These are phyloP conservation scores for Nothophaeocryptopus gaeumannii DNA, from an alignment of 2,329 filamentous ascomycete species.

Conservation along the genomic window DNA sequence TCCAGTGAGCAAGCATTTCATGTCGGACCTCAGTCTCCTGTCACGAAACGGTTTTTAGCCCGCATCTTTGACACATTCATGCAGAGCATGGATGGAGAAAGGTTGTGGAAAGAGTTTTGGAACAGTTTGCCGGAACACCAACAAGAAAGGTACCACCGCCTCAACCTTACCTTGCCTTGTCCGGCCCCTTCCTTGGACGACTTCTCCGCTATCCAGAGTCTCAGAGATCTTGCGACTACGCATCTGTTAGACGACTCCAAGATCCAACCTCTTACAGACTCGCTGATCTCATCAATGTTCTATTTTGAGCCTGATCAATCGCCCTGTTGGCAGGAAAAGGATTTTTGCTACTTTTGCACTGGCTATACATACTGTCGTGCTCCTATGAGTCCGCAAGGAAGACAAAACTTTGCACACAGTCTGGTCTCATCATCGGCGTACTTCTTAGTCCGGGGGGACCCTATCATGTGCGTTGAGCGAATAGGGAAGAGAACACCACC, in stretches of 20 bases:
- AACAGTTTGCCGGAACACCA: constrained; percentile 16
- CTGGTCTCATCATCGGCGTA: background rate
- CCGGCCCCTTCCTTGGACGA: constrained; percentile 25
- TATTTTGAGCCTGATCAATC: constrained; percentile 6
- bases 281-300: background rate
- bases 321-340: background rate
- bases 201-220: background rate
- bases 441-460: background rate
- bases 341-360: background rate
- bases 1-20: background rate
- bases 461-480: background rate
- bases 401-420: too few species aligned
- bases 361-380: constrained; percentile 1
- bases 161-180: constrained; percentile 24
- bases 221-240: background rate
- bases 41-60: constrained; percentile 24
- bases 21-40: constrained; percentile 25
- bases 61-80: constrained; percentile 25
- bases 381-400: too few species aligned
- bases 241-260: background rate
- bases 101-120: constrained; percentile 24
- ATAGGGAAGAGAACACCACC: background rate
- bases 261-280: background rate
- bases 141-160: constrained; percentile 21
- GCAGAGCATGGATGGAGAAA: constrained; percentile 26